Conservation (phyloP, 2,329 filamentous ascomycete species). For the Venturia asperata region DNA sequence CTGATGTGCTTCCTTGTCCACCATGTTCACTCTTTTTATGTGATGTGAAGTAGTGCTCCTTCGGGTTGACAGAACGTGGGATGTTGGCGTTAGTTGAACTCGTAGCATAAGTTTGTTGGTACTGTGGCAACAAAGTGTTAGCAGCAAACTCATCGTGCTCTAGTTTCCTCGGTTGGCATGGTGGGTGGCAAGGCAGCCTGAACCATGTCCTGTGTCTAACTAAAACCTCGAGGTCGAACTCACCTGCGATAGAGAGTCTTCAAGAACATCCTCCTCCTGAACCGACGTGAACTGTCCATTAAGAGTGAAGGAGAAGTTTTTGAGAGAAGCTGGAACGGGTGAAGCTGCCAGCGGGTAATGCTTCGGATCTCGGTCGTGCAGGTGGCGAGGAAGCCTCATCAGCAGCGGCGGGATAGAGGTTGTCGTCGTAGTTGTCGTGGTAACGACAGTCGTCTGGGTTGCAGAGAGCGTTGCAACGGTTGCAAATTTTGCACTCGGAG, state of each 20-base stretch:
- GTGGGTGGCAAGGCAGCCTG: neutral
- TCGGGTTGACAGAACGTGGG: neutral
- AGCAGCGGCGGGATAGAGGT: constrained; percentile 75
- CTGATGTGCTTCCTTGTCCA: neutral
- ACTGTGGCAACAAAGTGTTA: neutral
- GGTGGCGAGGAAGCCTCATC: constrained; percentile 63
- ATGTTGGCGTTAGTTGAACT: neutral
- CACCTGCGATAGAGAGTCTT: constrained; percentile 49
- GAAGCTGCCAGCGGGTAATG: constrained; percentile 81
- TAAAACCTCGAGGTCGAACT: constrained; percentile 23
- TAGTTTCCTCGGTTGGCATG: neutral
- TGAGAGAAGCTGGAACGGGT: constrained; percentile 72
- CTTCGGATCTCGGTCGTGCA: constrained; percentile 71
- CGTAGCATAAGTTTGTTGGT: neutral
- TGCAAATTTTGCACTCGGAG: constrained; percentile 6
- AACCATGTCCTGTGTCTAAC: neutral
- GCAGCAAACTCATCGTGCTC: neutral
- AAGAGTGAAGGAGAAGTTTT: constrained; percentile 67
- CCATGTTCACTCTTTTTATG: neutral
- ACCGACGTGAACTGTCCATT: constrained; percentile 56
- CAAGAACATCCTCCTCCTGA: constrained; percentile 53
- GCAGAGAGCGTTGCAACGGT: constrained; percentile 55
- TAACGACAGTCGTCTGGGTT: constrained; percentile 63
- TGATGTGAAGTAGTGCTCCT: neutral
- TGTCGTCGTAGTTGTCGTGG: constrained; percentile 86